A percentile compares a stretch with the other conserved stretches of the same genome.
Conservation (phyloP, 768 basidiomycete genomes). For the Pleurotus ostreatus region DNA sequence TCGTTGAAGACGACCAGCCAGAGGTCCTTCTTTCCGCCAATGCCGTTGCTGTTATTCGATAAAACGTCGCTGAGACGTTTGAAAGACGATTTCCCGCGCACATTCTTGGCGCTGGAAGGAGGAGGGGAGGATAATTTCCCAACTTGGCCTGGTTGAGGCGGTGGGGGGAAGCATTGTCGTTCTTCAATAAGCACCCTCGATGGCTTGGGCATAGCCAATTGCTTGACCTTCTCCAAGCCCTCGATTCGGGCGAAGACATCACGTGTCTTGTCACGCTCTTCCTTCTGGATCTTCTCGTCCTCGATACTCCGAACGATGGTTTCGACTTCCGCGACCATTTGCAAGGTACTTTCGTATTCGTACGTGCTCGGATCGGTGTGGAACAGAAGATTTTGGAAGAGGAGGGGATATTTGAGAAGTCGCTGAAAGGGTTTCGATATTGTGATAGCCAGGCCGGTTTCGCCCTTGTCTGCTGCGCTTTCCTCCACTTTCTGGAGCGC, state of each 20-base stretch:
- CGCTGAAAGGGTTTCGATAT: constrained; percentile 97
- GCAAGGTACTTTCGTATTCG: constrained; percentile 93
- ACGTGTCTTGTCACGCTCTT: constrained; percentile 91
- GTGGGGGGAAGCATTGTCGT: constrained; percentile 41
- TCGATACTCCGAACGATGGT: constrained; percentile 94
- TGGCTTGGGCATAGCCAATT: constrained; percentile 87
- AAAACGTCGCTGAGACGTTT: constrained; percentile 90
- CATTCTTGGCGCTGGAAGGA: constrained; percentile 48
- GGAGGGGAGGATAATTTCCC: constrained; percentile 38
- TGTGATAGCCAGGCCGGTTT: constrained; percentile 92
- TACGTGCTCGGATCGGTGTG: constrained; percentile 96
- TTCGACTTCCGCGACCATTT: constrained; percentile 97
- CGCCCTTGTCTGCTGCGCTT: constrained; percentile 77
- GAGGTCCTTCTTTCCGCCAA: constrained; percentile 74
- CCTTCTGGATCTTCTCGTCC: constrained; percentile 96
- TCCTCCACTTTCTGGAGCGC: constrained; percentile 76
- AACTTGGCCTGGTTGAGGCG: constrained; percentile 21
- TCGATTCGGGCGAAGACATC: constrained; percentile 97
- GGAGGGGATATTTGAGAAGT: constrained; percentile 91
- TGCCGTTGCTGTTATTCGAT: constrained; percentile 44
- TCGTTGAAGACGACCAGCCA: constrained; percentile 98
- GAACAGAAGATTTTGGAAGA: constrained; percentile 96
- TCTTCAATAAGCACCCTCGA: constrained; percentile 88
- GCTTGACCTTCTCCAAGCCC: constrained; percentile 90
- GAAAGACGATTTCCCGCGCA: constrained; percentile 83